Evolutionary conservation across 805 yeast species (phyloP).

Genomic region (Candida argentea): DNA sequence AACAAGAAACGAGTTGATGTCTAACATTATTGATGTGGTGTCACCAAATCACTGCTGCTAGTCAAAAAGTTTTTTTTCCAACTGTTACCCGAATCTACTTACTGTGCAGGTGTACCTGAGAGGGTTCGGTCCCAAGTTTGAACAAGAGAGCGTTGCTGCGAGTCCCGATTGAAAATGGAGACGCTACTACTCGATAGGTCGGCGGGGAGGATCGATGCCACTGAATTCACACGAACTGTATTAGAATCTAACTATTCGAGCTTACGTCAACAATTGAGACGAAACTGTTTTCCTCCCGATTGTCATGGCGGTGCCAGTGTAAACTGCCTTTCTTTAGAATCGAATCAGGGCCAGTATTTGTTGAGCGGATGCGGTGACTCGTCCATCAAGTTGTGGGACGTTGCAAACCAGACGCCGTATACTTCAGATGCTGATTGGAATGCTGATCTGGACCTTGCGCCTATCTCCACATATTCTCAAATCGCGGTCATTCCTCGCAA

Average conservation of each 20-base stretch:
- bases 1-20: conserved; percentile 81
- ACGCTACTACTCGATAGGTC: conserved; percentile 25
- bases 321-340: conserved; percentile 51
- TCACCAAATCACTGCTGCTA: not conserved
- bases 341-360: conserved; percentile 32
- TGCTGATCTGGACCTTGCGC: conserved; percentile 8
- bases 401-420: conserved; percentile 13
- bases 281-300: conserved; percentile 27
- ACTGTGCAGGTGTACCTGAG: no score
- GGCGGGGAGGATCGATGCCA: conserved; percentile 17
- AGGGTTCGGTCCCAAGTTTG: no score
- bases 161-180: conserved; percentile 32
- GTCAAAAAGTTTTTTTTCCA: no score
- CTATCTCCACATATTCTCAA: conserved; percentile 11
- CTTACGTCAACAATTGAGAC: conserved; percentile 13
- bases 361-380: conserved; percentile 72
- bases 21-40: conserved; percentile 53
- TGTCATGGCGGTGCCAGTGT: conserved; percentile 44
- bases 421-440: conserved; percentile 7
- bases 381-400: conserved; percentile 57
- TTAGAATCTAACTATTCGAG: conserved; percentile 27
- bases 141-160: no score
- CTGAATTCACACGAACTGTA: conserved; percentile 24
- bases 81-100: no score
- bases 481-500: conserved; percentile 29